A percentile compares a stretch with the other conserved stretches of the same genome.
These are phyloP conservation scores for Ceratobasidium sp. DNA, from an alignment of 1,284 basidiomycete species.

Conservation along the genomic window DNA sequence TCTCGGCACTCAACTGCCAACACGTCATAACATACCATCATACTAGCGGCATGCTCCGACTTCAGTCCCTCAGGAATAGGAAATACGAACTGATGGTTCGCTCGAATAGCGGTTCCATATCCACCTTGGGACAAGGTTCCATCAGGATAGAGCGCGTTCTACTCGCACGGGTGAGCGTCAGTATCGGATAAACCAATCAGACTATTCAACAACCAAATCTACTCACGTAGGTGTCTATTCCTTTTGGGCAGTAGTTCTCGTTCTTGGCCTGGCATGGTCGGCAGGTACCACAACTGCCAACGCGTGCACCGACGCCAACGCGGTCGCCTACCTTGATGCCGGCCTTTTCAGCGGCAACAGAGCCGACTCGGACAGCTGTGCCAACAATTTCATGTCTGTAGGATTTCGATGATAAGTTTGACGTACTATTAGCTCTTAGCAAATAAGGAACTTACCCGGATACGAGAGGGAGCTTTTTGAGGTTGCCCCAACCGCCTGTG, in stretches of 20 bases:
- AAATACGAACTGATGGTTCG: slow-evolving; percentile 75
- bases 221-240: slow-evolving; percentile 55
- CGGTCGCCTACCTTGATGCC: slow-evolving; percentile 69
- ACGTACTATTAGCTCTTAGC: not conserved
- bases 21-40: slow-evolving; percentile 48
- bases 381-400: slow-evolving; percentile 71
- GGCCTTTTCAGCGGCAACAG: slow-evolving; percentile 59
- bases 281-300: slow-evolving; percentile 65
- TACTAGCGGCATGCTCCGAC: slow-evolving; percentile 63
- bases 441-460: slow-evolving; percentile 51
- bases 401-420: slow-evolving; percentile 44
- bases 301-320: slow-evolving; percentile 72
- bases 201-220: slow-evolving; percentile 44
- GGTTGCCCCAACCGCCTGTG: slow-evolving; percentile 61
- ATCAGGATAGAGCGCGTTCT: slow-evolving; percentile 64
- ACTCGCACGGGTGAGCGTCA: slow-evolving; percentile 51
- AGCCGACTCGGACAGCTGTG: slow-evolving; percentile 63
- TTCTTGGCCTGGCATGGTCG: slow-evolving; percentile 64
- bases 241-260: slow-evolving; percentile 63
- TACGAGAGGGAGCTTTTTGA: slow-evolving; percentile 56
- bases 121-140: slow-evolving; percentile 68
- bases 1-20: slow-evolving; percentile 39
- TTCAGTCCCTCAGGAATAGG: slow-evolving; percentile 69
- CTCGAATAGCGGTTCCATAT: slow-evolving; percentile 72
- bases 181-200: slow-evolving; percentile 48